Base-by-base conservation (phyloP, 345 rosid genomes). In the Murraya paniculata region DNA sequence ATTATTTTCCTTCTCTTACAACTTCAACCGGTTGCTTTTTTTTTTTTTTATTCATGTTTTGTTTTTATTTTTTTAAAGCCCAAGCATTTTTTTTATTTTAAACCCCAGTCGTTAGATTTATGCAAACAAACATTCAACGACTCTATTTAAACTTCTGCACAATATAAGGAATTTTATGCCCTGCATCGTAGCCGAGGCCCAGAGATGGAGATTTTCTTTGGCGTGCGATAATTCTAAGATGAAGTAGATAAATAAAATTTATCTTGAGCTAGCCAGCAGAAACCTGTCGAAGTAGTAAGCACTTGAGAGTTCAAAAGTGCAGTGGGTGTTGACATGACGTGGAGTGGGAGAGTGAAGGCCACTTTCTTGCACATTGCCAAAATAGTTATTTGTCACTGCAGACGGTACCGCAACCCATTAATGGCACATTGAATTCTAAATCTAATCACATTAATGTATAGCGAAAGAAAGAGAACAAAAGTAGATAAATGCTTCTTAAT, bases 341-440 rank as follows among this genome's bases (percentile, higher is more conserved):
- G 76, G 28, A 7, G 61, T 30, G 27, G 61, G 31, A 21, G 13
- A 11, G 66, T 59, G 76, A 67, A 58, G 66, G 65, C 55, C 67
- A 59, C 67, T 57, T 59, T 18, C 55, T 59, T 73, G 24, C 67
- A 58, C 66, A 39, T 9, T 8, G 59, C 56, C 66, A 58, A 36
- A 25, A 3, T 59, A n/a, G 76, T n/a, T n/a, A n/a, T n/a, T n/a
- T 69, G 80, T 30, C 45, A 62, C 75, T 68, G 80, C 68, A 35
- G 16, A 16, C 30, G 25, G 68, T 77, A 58, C 68, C 25, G 45
- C 68, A 45, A 70, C 67, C 70, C 48, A 61, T 77, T 61, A 59
- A 59, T 77, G 70, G 30, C 72, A 66, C 33, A 33, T 53, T 67
- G 53, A 39, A 68, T 57, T 56, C 56, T 57, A 68, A 67, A 77